Evolutionary conservation across 768 basidiomycete genomes (phyloP).

Genomic region (Suillus paluster): DNA sequence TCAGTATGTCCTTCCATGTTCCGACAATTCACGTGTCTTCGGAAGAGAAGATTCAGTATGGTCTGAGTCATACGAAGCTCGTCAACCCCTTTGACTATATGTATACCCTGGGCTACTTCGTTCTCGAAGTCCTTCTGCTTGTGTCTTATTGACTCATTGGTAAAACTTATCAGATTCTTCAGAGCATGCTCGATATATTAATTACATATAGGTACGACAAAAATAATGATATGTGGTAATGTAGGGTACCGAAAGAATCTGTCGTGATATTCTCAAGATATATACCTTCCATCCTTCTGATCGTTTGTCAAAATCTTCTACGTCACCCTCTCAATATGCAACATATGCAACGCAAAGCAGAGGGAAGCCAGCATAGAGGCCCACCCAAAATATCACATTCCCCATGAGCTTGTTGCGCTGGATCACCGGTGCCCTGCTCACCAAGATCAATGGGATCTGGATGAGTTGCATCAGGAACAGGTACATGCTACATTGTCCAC

Average conservation of each 20-base stretch:
- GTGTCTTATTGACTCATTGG: background rate
- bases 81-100: background rate
- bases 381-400: constrained; percentile 92
- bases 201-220: background rate
- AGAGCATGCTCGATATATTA: background rate
- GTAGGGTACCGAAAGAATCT: background rate
- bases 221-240: background rate
- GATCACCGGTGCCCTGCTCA: constrained; percentile 77
- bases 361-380: constrained; percentile 91
- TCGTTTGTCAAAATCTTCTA: background rate
- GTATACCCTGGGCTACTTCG: background rate
- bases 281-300: background rate
- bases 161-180: background rate
- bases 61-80: background rate
- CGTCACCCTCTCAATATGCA: constrained; percentile 45
- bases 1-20: background rate
- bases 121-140: background rate
- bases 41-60: background rate
- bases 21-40: background rate
- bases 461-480: constrained; percentile 83
- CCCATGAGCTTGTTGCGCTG: constrained; percentile 82
- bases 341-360: constrained; percentile 83
- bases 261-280: background rate
- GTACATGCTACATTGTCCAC: constrained; percentile 62
- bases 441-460: constrained; percentile 88